These are phyloP conservation scores for Brassica rapa DNA, from an alignment of 345 rosid species.

Conservation along the genomic window DNA sequence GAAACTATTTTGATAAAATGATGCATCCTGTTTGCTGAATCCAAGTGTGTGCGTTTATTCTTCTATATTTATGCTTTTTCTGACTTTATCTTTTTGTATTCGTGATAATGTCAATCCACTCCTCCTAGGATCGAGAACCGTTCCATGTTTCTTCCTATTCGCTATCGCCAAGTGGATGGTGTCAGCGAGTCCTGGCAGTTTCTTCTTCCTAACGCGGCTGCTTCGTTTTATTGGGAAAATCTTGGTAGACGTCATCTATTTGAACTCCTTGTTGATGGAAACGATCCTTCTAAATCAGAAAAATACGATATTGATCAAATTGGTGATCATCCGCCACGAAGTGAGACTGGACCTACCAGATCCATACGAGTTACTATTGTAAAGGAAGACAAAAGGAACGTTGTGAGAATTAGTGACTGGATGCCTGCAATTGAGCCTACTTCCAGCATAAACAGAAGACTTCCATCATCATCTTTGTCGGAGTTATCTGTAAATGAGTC, in stretches of 20 bases:
- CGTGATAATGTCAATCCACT: conserved; percentile 24
- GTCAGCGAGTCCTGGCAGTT: conserved; percentile 78
- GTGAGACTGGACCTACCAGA: conserved; percentile 57
- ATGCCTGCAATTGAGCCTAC: conserved; percentile 84
- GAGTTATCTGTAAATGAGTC: conserved; percentile 51
- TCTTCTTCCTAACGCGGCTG: conserved; percentile 83
- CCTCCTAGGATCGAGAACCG: conserved; percentile 82
- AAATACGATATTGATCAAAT: conserved; percentile 82
- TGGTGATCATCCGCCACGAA: conserved; percentile 69
- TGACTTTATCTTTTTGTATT: conserved; percentile 8
- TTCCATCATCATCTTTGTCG: conserved; percentile 44
- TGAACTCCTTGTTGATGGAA: conserved; percentile 78
- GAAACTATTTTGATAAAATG: neutral
- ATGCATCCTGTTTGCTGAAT: conserved; percentile 20
- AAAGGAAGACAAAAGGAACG: conserved; percentile 82
- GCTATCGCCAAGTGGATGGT: conserved; percentile 80
- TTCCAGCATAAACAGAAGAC: conserved; percentile 42
- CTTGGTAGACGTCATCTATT: conserved; percentile 71
- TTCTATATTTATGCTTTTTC: neutral
- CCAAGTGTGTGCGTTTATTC: conserved; percentile 15
- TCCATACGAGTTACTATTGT: conserved; percentile 77
- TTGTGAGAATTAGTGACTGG: conserved; percentile 84
- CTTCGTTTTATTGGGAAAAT: conserved; percentile 96
- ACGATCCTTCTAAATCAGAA: conserved; percentile 59
- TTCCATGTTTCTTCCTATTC: conserved; percentile 83